Percentiles rank a stretch among this genome's conserved stretches.
phyloP scores from a whole-genome alignment of 768 basidiomycete species.

The Scleroderma citrinum region DNA sequence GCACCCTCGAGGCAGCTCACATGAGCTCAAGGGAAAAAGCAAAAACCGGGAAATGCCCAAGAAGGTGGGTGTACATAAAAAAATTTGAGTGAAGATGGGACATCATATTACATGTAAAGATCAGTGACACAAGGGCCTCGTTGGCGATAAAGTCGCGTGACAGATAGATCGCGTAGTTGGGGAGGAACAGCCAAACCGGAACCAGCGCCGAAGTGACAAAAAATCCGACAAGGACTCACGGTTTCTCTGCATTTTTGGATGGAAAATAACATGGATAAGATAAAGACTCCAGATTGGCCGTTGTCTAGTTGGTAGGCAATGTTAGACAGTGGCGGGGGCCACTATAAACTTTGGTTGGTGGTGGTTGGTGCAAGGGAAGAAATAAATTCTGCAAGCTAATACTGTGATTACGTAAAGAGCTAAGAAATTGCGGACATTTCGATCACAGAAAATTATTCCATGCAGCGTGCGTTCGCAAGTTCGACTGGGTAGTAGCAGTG shows the following conservation, averaged over 20 bases:
- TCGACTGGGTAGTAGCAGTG: not conserved
- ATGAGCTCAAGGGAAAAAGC: slow-evolving; percentile 14
- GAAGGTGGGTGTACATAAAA: slow-evolving; percentile 10
- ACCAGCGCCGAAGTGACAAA: slow-evolving; percentile 21
- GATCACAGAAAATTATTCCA: slow-evolving; percentile 3
- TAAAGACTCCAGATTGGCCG: slow-evolving; percentile 32
- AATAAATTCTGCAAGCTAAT: slow-evolving; percentile 15
- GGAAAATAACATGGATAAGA: slow-evolving; percentile 31
- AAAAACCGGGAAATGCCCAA: slow-evolving; percentile 11
- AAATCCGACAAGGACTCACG: slow-evolving; percentile 22
- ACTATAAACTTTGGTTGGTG: slow-evolving; percentile 21
- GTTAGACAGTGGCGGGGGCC: slow-evolving; percentile 24
- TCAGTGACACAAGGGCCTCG: slow-evolving; percentile 25
- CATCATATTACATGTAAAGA: slow-evolving; percentile 35
- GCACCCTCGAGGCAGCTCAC: slow-evolving; percentile 14
- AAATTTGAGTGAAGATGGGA: slow-evolving; percentile 7
- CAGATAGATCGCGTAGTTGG: slow-evolving; percentile 26
- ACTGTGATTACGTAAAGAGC: slow-evolving; percentile 26
- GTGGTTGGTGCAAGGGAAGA: slow-evolving; percentile 20
- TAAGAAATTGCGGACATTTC: not conserved
- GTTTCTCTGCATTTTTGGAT: slow-evolving; percentile 33
- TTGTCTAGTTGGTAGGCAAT: slow-evolving; percentile 13
- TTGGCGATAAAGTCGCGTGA: slow-evolving; percentile 34
- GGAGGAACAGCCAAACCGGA: slow-evolving; percentile 13
- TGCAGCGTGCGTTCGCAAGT: slow-evolving; percentile 25